Conservation (phyloP, 2,329 filamentous ascomycete genomes). For the Colletotrichum sidae region DNA sequence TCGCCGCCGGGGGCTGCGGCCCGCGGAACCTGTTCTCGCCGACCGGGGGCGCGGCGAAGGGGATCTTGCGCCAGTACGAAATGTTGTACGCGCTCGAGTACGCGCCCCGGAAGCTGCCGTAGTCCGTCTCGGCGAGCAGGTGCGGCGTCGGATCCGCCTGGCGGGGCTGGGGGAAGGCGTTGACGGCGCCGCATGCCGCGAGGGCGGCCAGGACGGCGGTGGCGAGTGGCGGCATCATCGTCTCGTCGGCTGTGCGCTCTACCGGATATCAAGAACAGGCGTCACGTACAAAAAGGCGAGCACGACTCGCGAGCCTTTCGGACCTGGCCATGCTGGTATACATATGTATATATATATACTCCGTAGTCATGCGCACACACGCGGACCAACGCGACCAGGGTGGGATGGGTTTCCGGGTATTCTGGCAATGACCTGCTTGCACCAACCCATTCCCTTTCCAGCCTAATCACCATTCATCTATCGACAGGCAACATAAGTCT, state of each 20-base stretch:
- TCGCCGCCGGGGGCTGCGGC: slow-evolving; percentile 64
- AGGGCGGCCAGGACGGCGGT: slow-evolving; percentile 15
- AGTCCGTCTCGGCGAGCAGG: slow-evolving; percentile 50
- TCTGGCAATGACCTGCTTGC: neutral
- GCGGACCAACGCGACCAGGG: neutral
- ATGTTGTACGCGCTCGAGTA: slow-evolving; percentile 66
- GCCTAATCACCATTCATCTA: neutral
- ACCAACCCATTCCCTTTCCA: neutral
- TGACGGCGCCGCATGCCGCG: slow-evolving; percentile 12
- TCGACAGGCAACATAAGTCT: too few relatives aligned
- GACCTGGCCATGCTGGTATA: neutral
- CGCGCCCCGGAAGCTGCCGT: slow-evolving; percentile 64
- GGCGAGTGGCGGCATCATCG: slow-evolving; percentile 29
- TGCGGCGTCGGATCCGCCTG: slow-evolving; percentile 18
- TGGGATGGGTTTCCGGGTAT: neutral
- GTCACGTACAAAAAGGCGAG: too few relatives aligned
- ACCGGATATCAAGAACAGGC: too few relatives aligned
- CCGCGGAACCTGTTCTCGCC: slow-evolving; percentile 70
- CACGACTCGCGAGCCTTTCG: too few relatives aligned
- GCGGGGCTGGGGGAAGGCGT: slow-evolving; percentile 9
- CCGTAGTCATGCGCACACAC: too few relatives aligned
- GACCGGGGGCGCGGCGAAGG: slow-evolving; percentile 68
- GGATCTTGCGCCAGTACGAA: slow-evolving; percentile 70
- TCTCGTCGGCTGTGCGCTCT: too few relatives aligned
- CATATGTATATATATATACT: neutral